Conservation (phyloP, 345 rosid species). For the Cardiospermum halicacabum region DNA sequence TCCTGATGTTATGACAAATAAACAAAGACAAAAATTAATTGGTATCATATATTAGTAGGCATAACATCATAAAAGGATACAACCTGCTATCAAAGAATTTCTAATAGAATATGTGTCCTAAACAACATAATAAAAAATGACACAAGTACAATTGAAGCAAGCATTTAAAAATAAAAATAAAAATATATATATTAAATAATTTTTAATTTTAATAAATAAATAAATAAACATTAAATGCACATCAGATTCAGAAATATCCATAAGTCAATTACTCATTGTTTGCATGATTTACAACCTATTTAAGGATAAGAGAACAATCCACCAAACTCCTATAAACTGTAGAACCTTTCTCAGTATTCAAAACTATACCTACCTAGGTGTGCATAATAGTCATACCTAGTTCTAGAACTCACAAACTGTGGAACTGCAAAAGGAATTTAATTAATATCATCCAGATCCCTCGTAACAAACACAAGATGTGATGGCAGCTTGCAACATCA, state of each 20-base stretch:
- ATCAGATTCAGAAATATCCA: not conserved
- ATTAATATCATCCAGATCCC: not conserved
- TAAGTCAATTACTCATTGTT: not conserved
- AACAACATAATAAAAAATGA: not conserved
- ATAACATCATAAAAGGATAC: not conserved
- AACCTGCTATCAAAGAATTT: not conserved
- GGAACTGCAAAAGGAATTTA: not conserved
- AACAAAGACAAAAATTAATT: not conserved
- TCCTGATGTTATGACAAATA: slow-evolving; percentile 38
- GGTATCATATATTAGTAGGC: not conserved
- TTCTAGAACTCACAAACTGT: not conserved
- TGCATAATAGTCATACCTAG: too few species aligned
- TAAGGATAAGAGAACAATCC: not conserved
- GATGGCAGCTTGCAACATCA: not conserved
- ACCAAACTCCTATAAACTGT: not conserved
- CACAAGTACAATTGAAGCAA: not conserved
- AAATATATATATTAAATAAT: too few species aligned
- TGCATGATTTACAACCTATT: not conserved
- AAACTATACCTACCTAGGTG: not conserved
- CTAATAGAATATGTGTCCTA: not conserved
- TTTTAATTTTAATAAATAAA: too few species aligned
- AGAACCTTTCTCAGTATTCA: not conserved
- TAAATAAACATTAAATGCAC: not conserved
- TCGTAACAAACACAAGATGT: not conserved
- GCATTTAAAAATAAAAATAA: not conserved